Conservation (phyloP, 768 basidiomycete species). For the Tulasnella sp. region DNA sequence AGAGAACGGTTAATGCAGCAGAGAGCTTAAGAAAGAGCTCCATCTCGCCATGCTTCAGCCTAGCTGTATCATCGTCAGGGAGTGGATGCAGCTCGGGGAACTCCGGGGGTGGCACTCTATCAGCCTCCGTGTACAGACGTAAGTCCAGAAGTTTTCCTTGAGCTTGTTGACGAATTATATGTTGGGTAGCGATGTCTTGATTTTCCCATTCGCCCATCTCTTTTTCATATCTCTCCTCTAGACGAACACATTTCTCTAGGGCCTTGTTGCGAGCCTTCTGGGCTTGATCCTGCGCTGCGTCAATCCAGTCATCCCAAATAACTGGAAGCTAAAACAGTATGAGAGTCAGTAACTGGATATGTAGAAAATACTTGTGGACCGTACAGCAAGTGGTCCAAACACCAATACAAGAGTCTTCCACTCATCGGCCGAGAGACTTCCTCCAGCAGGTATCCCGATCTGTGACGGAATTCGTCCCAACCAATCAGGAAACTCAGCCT, state of each 20-base stretch:
- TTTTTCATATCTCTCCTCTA: too few species aligned
- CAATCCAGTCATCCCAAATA: slow-evolving; percentile 31
- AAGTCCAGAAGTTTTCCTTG: too few species aligned
- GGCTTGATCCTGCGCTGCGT: slow-evolving; percentile 22
- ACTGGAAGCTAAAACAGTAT: slow-evolving; percentile 30
- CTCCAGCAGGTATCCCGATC: slow-evolving; percentile 38
- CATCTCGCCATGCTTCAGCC: not conserved
- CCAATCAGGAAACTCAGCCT: slow-evolving; percentile 36
- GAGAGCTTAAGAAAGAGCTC: slow-evolving; percentile 31
- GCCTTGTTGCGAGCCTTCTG: slow-evolving; percentile 2
- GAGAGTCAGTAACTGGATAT: too few species aligned
- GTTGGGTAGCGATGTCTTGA: too few species aligned
- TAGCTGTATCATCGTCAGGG: too few species aligned
- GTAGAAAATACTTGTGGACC: too few species aligned
- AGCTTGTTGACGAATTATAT: too few species aligned
- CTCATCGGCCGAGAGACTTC: slow-evolving; percentile 39
- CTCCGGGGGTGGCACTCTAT: too few species aligned
- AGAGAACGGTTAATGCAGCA: slow-evolving; percentile 30
- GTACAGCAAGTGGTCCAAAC: slow-evolving; percentile 11
- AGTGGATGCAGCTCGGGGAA: too few species aligned
- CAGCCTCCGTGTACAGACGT: too few species aligned
- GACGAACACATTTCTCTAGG: not conserved
- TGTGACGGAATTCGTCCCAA: slow-evolving; percentile 33
- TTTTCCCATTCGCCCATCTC: too few species aligned
- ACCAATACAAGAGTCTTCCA: slow-evolving; percentile 31